These are phyloP conservation scores for Aspergillus niger DNA, from an alignment of 2,329 filamentous ascomycete species.

Conservation along the genomic window DNA sequence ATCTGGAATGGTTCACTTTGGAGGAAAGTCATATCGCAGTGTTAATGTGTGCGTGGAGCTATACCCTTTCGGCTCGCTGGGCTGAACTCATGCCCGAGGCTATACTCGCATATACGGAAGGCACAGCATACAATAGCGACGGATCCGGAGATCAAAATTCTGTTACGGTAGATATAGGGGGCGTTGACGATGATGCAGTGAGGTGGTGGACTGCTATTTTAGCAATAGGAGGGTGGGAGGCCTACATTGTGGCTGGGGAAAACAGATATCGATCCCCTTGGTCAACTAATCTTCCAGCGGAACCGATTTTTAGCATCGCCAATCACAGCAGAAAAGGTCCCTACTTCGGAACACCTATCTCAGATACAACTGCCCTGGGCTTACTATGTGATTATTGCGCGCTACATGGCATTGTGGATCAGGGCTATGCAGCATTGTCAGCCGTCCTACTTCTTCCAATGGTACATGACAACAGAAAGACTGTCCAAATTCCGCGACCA, in stretches of 20 bases:
- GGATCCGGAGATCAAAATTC: not conserved
- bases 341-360: constrained; percentile 1
- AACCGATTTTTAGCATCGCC: not conserved
- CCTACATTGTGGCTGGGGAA: constrained; percentile 1
- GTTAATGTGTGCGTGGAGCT: constrained; percentile 8
- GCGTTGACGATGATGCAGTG: not conserved
- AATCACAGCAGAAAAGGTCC: too few species aligned
- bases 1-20: constrained; percentile 3
- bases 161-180: constrained; percentile 5
- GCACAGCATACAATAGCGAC: constrained; percentile 3
- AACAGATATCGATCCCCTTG: constrained; percentile 8
- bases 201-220: constrained; percentile 11
- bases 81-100: constrained; percentile 9
- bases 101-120: constrained; percentile 2
- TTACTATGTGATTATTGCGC: constrained; percentile 9
- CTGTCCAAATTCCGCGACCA: not conserved
- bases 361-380: constrained; percentile 1
- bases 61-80: constrained; percentile 11
- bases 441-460: constrained; percentile 9
- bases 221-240: constrained; percentile 6
- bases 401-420: constrained; percentile 9
- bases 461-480: not conserved
- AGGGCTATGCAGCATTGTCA: constrained; percentile 11
- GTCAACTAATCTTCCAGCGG: constrained; percentile 9
- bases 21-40: constrained; percentile 5